Evolutionary conservation across 495 filamentous ascomycete genomes (phyloP), one percentile per base, ranked within the genome.

Genomic region (Astrocystis sublimbata): DNA sequence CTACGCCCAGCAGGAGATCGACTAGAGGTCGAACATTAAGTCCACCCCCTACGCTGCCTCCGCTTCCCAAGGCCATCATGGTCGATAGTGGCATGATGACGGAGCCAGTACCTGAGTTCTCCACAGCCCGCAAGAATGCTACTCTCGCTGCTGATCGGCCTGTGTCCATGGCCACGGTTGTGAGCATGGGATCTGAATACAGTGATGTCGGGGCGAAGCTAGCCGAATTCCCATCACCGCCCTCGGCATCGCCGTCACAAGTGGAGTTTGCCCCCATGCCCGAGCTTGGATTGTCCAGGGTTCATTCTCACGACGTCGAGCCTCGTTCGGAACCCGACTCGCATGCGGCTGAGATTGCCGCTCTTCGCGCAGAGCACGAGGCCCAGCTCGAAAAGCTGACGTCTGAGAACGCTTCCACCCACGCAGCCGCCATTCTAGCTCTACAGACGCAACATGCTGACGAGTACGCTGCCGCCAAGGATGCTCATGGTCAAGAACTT

Each of bases 11-110:
- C 57, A 72, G 78, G 26, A 77, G 80, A 49, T 79, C 75, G 53
- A 75, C 76, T 38, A 74, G 73, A 28, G 82, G 78, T 31, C 65
- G 75, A 35, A 80, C 81, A 0, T 74, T 75, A 60, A 77, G 78
- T 35, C 84, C 85, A 10, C 80, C 82, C 42, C 79, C 82, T 1
- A 78, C 81, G 5, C 79, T 84, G 30, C 82, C 86, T 15, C 76
- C 77, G 28, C 73, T 87, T 68, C 76, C 79, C 6, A 78, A 68
- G 58, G 69, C 73, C 54, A 70, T 77, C 19, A 94, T 93, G 89
- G 83, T 93, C 28, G 92, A 96, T 73, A 85, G 81, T 58, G 88
- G 87, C 47, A 87, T 90, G 69, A 96, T 97, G 92, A 98, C 94
- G 2, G 94, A 97, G 21, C 84, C 89, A 3, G 23, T 52, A 1